These are phyloP conservation scores for Plenodomus lindquistii DNA, from an alignment of 2,329 filamentous ascomycete species.

Conservation along the genomic window DNA sequence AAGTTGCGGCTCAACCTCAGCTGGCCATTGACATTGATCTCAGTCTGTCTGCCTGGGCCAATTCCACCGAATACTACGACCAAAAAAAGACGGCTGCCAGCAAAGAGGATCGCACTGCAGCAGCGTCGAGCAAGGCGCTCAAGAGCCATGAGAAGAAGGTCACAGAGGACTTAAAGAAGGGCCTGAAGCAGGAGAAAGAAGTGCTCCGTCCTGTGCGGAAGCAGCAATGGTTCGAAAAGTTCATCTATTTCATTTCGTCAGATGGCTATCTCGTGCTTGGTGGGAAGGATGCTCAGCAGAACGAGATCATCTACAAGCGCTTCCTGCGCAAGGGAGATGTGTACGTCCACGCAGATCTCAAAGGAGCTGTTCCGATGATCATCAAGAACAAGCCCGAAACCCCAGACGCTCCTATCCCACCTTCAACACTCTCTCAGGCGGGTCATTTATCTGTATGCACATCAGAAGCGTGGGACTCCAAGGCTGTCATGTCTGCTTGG, in stretches of 20 bases:
- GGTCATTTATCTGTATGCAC: conserved; percentile 82
- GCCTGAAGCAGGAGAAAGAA: conserved; percentile 88
- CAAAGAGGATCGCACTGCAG: conserved; percentile 84
- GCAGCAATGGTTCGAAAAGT: conserved; percentile 97
- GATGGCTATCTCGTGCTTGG: conserved; percentile 92
- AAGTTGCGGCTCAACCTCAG: conserved; percentile 44
- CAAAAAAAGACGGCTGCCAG: conserved; percentile 81
- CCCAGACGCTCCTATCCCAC: conserved; percentile 84
- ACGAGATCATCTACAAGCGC: conserved; percentile 85
- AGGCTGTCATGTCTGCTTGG: conserved; percentile 93
- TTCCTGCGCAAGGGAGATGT: conserved; percentile 88
- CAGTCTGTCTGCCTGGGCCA: conserved; percentile 79
- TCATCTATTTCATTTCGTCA: conserved; percentile 90
- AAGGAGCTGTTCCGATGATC: conserved; percentile 81
- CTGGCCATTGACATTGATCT: conserved; percentile 85
- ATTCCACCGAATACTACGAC: conserved; percentile 89
- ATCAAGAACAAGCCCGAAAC: conserved; percentile 84
- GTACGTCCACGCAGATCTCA: conserved; percentile 87
- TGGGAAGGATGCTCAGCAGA: conserved; percentile 86
- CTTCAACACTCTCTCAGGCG: conserved; percentile 87
- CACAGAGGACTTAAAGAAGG: conserved; percentile 79
- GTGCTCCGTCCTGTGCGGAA: conserved; percentile 80
- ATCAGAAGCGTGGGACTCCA: conserved; percentile 92
- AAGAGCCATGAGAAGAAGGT: conserved; percentile 93
- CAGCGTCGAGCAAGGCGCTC: conserved; percentile 79